Conservation (phyloP, 441 rosid species). For the Arabidopsis hybrid region DNA sequence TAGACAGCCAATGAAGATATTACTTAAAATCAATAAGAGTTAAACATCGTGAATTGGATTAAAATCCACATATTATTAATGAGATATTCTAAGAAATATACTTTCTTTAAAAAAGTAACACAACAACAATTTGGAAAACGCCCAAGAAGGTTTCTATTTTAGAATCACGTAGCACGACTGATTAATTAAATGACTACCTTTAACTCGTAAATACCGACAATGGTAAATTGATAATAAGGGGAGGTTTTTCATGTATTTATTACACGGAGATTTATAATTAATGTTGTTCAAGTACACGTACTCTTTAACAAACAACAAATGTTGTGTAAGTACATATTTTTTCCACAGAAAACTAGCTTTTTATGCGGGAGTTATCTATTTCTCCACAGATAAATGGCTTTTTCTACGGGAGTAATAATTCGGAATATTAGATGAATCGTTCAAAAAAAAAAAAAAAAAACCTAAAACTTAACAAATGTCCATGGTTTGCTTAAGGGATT, state of each 20-base stretch:
- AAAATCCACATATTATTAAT: not conserved
- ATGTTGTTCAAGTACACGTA: too few relatives aligned
- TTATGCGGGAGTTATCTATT: too few relatives aligned
- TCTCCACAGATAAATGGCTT: too few relatives aligned
- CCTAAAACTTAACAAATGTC: slow-evolving; percentile 10
- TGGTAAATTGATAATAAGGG: too few relatives aligned
- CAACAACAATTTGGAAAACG: not conserved
- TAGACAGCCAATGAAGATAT: not conserved
- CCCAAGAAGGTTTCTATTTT: not conserved
- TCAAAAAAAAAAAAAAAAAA: not conserved
- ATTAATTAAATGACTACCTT: not conserved
- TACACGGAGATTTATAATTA: not conserved
- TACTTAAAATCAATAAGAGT: not conserved
- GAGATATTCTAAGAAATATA: not conserved
- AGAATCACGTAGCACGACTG: not conserved
- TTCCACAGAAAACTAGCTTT: too few relatives aligned
- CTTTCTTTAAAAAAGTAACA: not conserved
- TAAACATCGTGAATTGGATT: not conserved
- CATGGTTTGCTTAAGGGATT: slow-evolving; percentile 3
- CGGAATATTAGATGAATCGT: not conserved
- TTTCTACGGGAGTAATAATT: slow-evolving; percentile 10
- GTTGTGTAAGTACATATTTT: too few relatives aligned
- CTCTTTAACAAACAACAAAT: too few relatives aligned
- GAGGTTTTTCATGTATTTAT: too few relatives aligned
- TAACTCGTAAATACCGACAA: not conserved